Evolutionary conservation across 108 stramenopile genomes (phyloP), one percentile per base, ranked within the genome.

Genomic region (Cyclotella choctawhatcheeana): DNA sequence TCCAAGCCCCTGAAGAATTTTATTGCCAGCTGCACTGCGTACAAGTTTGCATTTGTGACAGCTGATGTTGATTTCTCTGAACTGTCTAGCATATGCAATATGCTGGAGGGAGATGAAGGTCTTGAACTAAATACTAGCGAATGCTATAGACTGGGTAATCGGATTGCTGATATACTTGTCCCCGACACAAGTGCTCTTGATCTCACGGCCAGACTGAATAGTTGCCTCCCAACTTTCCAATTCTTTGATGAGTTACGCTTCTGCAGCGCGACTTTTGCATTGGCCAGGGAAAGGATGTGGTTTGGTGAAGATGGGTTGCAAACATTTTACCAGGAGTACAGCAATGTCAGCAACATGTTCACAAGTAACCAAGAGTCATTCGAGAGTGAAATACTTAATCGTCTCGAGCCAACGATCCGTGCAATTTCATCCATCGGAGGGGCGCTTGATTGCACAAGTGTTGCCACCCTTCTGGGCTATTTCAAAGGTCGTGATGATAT

Each of bases 281-380:
- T 73, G 25, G 71, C 71, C 21, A 47, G 27, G 14, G 71, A 73
- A 18, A 55, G 52, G 18, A 35, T 33, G 12, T 73, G 71, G 71
- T 67, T 73, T 33, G 71, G 71, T 14, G 64, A 53, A 40, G 64
- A 67, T 21, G 71, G 71, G 2, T 25, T 73, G n/a, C 2, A 33
- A 7, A 54, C 35, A 31, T 73, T 73, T 31, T 73, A 67, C 27
- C 12, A 66, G 25, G 71, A 73, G 40, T 73, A 32, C 16, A 26
- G 21, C 21, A 73, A 73, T 55, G 71, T 73, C 17, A 73, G 37
- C 32, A 67, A 73, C 33, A 48, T 65, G 5, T 30, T 73, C 27
- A 67, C 50, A 10, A 53, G 64, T 31, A 67, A 73, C 10, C 65
- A 58, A 18, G 31, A 54, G 26, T 34, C 71, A 25, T 73, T 64